phyloP scores from a whole-genome alignment of 176 grass and related monocot genomes.

The Eleusine indica region DNA sequence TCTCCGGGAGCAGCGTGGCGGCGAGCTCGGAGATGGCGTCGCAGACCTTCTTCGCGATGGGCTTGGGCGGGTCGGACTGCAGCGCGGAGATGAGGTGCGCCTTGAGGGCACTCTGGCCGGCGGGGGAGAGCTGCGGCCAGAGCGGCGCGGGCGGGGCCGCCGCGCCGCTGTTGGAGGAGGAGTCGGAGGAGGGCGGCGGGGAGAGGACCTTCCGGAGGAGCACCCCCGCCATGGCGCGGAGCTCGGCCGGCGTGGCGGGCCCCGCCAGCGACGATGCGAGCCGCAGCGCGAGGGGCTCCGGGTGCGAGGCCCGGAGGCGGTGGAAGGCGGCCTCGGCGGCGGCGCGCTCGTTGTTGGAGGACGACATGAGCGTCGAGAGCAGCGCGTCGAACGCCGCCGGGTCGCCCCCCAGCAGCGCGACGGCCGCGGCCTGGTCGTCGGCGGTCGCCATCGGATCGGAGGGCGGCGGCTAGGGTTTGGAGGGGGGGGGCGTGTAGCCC shows the following conservation, averaged over 20 bases:
- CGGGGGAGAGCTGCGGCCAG: constrained; percentile 71
- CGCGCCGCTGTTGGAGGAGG: constrained; percentile 6
- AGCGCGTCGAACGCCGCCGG: constrained; percentile 70
- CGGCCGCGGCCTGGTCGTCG: constrained; percentile 62
- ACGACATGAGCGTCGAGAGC: constrained; percentile 83
- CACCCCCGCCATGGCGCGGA: constrained; percentile 70
- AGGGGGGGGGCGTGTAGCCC: neutral
- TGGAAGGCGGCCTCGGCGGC: constrained; percentile 88
- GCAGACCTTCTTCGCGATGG: constrained; percentile 90
- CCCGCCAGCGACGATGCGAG: constrained; percentile 65
- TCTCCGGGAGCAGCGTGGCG: constrained; percentile 66
- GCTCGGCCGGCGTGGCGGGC: constrained; percentile 45
- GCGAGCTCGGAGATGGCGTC: constrained; percentile 90
- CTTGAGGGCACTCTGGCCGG: constrained; percentile 61
- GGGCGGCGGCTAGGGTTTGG: constrained; percentile 40
- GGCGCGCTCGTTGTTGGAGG: constrained; percentile 83
- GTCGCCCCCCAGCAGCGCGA: constrained; percentile 67
- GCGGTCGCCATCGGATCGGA: constrained; percentile 53
- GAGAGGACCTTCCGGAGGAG: constrained; percentile 88
- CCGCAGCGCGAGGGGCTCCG: constrained; percentile 68
- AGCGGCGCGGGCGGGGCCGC: constrained; percentile 42
- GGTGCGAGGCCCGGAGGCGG: constrained; percentile 71
- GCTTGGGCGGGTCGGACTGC: constrained; percentile 61
- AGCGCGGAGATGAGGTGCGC: constrained; percentile 66
- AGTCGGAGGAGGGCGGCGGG: constrained; percentile 46